A percentile compares a stretch with the other conserved stretches of the same genome.
Conservation (phyloP, 306 rosid species). For the Castanopsis chinensis region DNA sequence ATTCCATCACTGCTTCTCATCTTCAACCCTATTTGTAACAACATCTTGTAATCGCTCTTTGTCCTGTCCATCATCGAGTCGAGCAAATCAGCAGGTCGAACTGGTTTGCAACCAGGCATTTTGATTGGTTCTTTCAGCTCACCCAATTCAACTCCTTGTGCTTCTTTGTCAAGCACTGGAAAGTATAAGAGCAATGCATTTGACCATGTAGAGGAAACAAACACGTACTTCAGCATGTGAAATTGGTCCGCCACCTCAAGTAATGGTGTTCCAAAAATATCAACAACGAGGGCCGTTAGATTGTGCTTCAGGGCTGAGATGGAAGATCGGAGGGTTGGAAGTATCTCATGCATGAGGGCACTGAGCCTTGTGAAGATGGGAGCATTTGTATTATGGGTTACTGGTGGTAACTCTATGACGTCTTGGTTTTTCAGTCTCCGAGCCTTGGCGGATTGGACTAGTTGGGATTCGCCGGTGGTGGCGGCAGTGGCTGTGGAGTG, state of each 20-base stretch:
- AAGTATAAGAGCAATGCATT: too few relatives aligned
- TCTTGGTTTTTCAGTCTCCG: neutral
- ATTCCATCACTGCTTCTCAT: conserved; percentile 39
- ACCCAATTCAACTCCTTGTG: too few relatives aligned
- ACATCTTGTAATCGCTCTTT: too few relatives aligned
- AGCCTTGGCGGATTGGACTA: neutral
- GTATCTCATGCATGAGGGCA: neutral
- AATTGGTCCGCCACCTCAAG: neutral
- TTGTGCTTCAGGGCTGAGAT: neutral
- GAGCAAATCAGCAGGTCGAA: conserved; percentile 36
- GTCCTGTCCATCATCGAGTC: conserved; percentile 31
- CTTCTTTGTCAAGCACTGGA: too few relatives aligned
- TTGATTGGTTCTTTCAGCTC: neutral
- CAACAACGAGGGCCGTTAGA: neutral
- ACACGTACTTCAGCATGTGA: neutral
- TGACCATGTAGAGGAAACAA: neutral
- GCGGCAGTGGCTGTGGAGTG: neutral
- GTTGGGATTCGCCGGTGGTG: neutral
- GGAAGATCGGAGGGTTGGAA: neutral
- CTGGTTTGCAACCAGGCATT: conserved; percentile 2
- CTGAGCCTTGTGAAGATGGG: too few relatives aligned
- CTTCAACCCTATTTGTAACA: neutral
- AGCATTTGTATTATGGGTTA: neutral
- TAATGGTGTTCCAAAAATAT: neutral
- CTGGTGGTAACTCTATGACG: neutral